phyloP scores from a whole-genome alignment of 495 filamentous ascomycete species.

The Penicillium lividum region DNA sequence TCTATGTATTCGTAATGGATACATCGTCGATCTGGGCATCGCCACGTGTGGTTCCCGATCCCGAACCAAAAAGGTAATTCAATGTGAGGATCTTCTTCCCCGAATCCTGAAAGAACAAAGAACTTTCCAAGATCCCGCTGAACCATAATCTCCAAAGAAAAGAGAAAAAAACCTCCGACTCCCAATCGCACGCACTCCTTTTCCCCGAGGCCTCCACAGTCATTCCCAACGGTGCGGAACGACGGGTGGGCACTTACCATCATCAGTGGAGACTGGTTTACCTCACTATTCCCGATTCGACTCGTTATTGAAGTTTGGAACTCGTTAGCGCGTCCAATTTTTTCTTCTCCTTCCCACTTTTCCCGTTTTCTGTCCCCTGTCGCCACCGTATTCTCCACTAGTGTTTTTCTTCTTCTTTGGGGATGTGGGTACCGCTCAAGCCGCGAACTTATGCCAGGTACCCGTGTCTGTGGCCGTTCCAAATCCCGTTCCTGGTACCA shows the following conservation, averaged over 20 bases:
- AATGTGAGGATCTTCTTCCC: conserved; percentile 4
- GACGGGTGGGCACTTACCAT: conserved; percentile 16
- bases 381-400: conserved; percentile 9
- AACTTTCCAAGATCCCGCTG: background rate
- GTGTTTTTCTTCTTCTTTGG: conserved; percentile 5
- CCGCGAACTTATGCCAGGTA: conserved; percentile 22
- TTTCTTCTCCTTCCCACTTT: conserved; percentile 6
- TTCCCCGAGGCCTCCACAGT: conserved; percentile 15
- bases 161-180: conserved; percentile 5
- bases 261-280: conserved; percentile 19
- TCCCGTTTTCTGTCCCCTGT: conserved; percentile 14
- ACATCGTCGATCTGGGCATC: conserved; percentile 4
- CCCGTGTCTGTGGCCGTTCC: conserved; percentile 7
- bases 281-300: conserved; percentile 14
- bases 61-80: conserved; percentile 17
- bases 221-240: conserved; percentile 33
- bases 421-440: conserved; percentile 13
- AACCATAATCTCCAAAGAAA: background rate
- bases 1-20: background rate
- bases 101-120: background rate
- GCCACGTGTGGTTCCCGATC: conserved; percentile 17
- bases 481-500: conserved; percentile 19
- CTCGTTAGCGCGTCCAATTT: conserved; percentile 21
- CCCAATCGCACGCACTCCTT: conserved; percentile 8
- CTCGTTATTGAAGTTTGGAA: conserved; percentile 31